phyloP scores from a whole-genome alignment of 2,329 filamentous ascomycete species.

The Aspergillus sp. region DNA sequence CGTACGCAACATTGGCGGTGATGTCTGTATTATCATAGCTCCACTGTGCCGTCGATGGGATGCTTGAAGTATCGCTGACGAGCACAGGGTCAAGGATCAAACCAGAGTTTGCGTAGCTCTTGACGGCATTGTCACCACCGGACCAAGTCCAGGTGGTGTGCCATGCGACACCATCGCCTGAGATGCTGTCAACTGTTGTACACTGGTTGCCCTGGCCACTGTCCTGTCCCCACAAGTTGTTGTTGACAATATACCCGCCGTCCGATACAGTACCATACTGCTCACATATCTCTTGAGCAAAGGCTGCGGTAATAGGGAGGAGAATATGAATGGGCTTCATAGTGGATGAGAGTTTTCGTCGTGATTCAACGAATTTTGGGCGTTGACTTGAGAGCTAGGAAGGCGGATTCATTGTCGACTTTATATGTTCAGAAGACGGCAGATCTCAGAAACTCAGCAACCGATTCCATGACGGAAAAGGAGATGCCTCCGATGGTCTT shows the following conservation, averaged over 20 bases:
- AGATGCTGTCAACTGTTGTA: constrained; percentile 36
- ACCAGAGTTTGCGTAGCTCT: constrained; percentile 41
- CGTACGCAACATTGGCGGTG: constrained; percentile 58
- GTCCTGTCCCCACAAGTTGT: constrained; percentile 49
- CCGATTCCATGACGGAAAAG: background rate
- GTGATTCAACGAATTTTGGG: background rate
- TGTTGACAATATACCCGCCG: constrained; percentile 47
- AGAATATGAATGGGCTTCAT: background rate
- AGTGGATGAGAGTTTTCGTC: background rate
- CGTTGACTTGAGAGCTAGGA: background rate
- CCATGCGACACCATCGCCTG: constrained; percentile 33
- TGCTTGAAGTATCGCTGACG: constrained; percentile 32
- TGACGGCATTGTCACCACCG: constrained; percentile 36
- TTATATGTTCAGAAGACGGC: background rate
- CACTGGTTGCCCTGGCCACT: constrained; percentile 40
- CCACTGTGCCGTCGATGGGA: constrained; percentile 45
- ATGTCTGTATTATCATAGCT: constrained; percentile 50
- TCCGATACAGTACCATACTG: constrained; percentile 32
- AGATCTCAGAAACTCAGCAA: background rate
- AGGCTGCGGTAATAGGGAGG: background rate
- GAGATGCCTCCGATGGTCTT: background rate
- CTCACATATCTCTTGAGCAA: constrained; percentile 5
- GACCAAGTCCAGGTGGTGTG: constrained; percentile 45
- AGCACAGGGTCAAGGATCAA: constrained; percentile 27
- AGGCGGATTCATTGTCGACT: background rate